phyloP scores from a whole-genome alignment of 805 yeast species.

The Yueomyces sp. region DNA sequence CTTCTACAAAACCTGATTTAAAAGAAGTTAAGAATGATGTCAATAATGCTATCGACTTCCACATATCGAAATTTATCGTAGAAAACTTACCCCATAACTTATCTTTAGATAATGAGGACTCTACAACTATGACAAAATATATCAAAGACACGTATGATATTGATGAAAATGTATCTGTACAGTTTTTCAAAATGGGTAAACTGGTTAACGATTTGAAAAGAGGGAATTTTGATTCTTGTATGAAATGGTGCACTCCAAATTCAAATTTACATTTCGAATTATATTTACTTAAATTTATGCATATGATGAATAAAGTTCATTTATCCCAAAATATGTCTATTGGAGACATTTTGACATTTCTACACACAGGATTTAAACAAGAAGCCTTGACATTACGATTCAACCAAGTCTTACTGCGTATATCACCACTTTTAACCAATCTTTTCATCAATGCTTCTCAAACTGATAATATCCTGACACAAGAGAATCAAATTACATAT shows the following conservation, averaged over 20 bases:
- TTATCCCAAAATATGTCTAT: conserved; percentile 2
- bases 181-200: conserved; percentile 30
- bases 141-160: conserved; percentile 21
- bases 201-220: conserved; percentile 27
- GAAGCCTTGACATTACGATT: not conserved
- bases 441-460: conserved; percentile 9
- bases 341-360: not conserved
- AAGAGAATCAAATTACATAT: not conserved
- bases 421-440: conserved; percentile 31
- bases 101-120: conserved; percentile 21
- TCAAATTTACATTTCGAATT: conserved; percentile 15
- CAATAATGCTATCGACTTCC: conserved; percentile 32
- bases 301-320: too few relatives aligned
- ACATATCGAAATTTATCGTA: conserved; percentile 25
- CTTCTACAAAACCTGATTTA: conserved; percentile 18
- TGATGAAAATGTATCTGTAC: conserved; percentile 18
- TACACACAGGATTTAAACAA: not conserved
- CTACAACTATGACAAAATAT: conserved; percentile 17
- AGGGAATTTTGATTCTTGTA: conserved; percentile 31
- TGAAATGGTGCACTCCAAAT: conserved; percentile 33
- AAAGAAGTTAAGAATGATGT: conserved; percentile 22
- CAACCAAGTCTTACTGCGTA: conserved; percentile 16
- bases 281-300: conserved; percentile 25
- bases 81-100: conserved; percentile 25
- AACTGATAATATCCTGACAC: conserved; percentile 6